These are phyloP conservation scores for Amanita muscaria DNA, from an alignment of 768 basidiomycete genomes.

Conservation along the genomic window DNA sequence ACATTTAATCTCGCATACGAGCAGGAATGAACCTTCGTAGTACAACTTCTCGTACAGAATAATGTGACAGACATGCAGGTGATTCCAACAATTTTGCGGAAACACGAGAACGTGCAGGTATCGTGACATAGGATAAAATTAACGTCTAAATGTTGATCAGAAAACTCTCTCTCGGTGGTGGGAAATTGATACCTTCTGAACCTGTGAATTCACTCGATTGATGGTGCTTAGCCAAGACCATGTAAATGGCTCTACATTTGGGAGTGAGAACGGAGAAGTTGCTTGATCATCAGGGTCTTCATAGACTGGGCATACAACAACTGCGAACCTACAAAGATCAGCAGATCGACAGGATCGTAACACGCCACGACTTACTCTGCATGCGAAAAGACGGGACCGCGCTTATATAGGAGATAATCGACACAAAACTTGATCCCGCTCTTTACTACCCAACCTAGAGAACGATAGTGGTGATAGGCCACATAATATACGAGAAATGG, in stretches of 20 bases:
- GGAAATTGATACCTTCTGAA: constrained; percentile 67
- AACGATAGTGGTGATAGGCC: constrained; percentile 90
- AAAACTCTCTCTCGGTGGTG: not conserved
- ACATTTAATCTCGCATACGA: constrained; percentile 73
- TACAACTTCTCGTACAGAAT: constrained; percentile 78
- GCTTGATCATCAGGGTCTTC: constrained; percentile 69
- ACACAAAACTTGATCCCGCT: constrained; percentile 96
- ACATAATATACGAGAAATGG: constrained; percentile 88
- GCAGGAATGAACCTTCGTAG: constrained; percentile 84
- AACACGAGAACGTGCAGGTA: constrained; percentile 64
- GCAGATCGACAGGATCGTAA: not conserved
- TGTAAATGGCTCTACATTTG: constrained; percentile 62
- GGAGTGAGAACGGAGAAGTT: constrained; percentile 53
- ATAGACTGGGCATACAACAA: constrained; percentile 87
- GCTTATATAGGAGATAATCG: constrained; percentile 89
- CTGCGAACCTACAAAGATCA: constrained; percentile 57
- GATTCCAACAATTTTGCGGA: constrained; percentile 45
- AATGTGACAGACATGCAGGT: constrained; percentile 69
- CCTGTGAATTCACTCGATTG: constrained; percentile 93
- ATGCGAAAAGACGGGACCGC: constrained; percentile 91
- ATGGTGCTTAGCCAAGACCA: constrained; percentile 98
- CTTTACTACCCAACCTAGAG: constrained; percentile 95
- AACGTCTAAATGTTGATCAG: constrained; percentile 53
- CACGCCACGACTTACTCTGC: constrained; percentile 63
- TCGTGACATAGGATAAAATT: constrained; percentile 85